Evolutionary conservation across 2,329 filamentous ascomycete genomes (phyloP).

Genomic region (Phaeosphaeria sp.): DNA sequence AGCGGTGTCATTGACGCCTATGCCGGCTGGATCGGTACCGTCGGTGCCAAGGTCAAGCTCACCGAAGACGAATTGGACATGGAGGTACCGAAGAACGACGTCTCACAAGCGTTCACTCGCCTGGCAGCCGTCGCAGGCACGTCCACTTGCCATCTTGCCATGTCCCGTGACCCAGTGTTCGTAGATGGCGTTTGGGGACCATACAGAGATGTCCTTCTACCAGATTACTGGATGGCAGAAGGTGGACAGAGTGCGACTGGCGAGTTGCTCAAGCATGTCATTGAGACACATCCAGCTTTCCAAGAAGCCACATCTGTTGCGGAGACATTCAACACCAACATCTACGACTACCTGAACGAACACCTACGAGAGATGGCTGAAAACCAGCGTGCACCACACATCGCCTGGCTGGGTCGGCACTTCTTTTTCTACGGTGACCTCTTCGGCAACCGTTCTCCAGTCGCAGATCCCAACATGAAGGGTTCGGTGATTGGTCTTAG

Average conservation of each 20-base stretch:
- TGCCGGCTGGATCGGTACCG: slow-evolving; percentile 97
- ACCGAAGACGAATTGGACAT: slow-evolving; percentile 71
- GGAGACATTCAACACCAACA: slow-evolving; percentile 82
- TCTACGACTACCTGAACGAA: slow-evolving; percentile 93
- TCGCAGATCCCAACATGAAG: slow-evolving; percentile 92
- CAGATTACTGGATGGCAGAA: slow-evolving; percentile 95
- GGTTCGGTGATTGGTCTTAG: slow-evolving; percentile 87
- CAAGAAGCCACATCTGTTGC: slow-evolving; percentile 79
- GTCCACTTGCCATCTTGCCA: slow-evolving; percentile 95
- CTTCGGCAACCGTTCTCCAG: slow-evolving; percentile 93
- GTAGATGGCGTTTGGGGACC: slow-evolving; percentile 97
- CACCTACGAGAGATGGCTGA: slow-evolving; percentile 80
- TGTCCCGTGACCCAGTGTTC: slow-evolving; percentile 92
- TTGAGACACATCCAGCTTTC: slow-evolving; percentile 93
- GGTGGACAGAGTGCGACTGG: slow-evolving; percentile 96
- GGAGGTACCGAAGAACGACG: slow-evolving; percentile 76
- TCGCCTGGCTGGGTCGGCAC: slow-evolving; percentile 88
- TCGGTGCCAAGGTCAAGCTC: slow-evolving; percentile 92
- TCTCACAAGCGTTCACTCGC: slow-evolving; percentile 90
- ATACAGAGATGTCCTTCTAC: slow-evolving; percentile 91
- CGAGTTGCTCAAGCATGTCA: slow-evolving; percentile 89
- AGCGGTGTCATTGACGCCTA: slow-evolving; percentile 98
- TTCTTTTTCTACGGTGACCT: slow-evolving; percentile 99
- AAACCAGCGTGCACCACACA: slow-evolving; percentile 72
- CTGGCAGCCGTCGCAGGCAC: slow-evolving; percentile 95